Conservation (phyloP, 1,284 basidiomycete species). For the Lignosus rhinocerotis region DNA sequence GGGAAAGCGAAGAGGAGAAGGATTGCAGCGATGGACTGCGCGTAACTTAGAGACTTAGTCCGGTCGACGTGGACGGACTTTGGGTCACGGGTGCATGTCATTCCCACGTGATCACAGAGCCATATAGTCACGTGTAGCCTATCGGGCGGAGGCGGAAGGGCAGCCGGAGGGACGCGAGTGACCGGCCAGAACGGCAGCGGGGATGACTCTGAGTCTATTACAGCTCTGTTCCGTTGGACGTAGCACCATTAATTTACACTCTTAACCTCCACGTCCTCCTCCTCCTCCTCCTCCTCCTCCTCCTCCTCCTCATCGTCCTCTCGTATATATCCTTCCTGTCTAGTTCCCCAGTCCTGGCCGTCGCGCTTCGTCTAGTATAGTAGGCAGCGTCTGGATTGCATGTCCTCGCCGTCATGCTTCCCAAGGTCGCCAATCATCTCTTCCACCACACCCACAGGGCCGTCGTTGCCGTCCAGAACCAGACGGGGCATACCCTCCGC, state of each 20-base stretch:
- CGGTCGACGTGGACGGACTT: conserved; percentile 11
- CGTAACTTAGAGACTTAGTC: conserved; percentile 9
- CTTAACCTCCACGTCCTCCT: neutral
- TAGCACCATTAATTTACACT: neutral
- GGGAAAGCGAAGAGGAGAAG: conserved; percentile 7
- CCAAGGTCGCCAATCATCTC: conserved; percentile 76
- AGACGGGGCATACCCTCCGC: conserved; percentile 62
- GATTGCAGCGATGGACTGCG: neutral
- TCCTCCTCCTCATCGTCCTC: neutral
- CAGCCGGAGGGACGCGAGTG: neutral
- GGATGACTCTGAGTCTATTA: neutral
- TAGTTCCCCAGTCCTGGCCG: neutral
- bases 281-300: neutral
- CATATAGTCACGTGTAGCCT: neutral
- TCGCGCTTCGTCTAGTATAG: neutral
- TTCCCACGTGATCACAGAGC: no score
- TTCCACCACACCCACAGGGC: conserved; percentile 74
- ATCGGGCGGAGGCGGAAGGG: neutral
- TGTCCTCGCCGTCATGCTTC: conserved; percentile 54
- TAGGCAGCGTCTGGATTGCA: conserved; percentile 16
- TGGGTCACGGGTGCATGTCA: neutral
- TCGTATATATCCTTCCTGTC: neutral
- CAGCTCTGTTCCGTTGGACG: no score
- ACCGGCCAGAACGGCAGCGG: no score
- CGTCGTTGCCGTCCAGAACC: conserved; percentile 70